Evolutionary conservation across 352 stramenopile species (phyloP).

Genomic region (Phytophthora quininea): DNA sequence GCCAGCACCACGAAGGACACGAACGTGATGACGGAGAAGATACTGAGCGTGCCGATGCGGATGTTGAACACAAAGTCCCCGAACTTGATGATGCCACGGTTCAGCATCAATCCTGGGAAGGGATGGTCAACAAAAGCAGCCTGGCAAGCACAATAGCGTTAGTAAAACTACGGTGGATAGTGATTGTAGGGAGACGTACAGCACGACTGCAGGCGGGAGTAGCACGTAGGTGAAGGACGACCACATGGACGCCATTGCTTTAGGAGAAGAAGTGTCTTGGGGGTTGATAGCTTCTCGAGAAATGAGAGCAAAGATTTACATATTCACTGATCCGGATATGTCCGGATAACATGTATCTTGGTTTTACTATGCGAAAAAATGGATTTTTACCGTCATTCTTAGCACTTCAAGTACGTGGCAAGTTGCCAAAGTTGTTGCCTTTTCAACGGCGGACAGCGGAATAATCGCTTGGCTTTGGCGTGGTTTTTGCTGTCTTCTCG

Average conservation of each 20-base stretch:
- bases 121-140: constrained; percentile 79
- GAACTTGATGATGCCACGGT: constrained; percentile 76
- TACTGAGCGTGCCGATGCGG: constrained; percentile 67
- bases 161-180: neutral
- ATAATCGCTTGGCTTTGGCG: constrained; percentile 12
- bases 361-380: neutral
- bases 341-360: constrained; percentile 7
- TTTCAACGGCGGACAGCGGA: neutral
- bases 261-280: neutral
- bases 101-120: constrained; percentile 62
- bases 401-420: constrained; percentile 19
- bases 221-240: constrained; percentile 81
- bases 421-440: constrained; percentile 1
- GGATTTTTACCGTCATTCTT: constrained; percentile 9
- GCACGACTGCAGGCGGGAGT: constrained; percentile 75
- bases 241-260: constrained; percentile 70
- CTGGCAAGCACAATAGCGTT: constrained; percentile 29
- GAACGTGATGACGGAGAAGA: constrained; percentile 79
- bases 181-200: constrained; percentile 46
- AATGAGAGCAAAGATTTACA: constrained; percentile 9
- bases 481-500: neutral
- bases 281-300: constrained; percentile 14
- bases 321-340: constrained; percentile 10
- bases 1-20: constrained; percentile 74
- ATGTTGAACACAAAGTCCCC: constrained; percentile 79